These are phyloP conservation scores for Penicillium sp. DNA, from an alignment of 2,329 filamentous ascomycete species.

Conservation along the genomic window DNA sequence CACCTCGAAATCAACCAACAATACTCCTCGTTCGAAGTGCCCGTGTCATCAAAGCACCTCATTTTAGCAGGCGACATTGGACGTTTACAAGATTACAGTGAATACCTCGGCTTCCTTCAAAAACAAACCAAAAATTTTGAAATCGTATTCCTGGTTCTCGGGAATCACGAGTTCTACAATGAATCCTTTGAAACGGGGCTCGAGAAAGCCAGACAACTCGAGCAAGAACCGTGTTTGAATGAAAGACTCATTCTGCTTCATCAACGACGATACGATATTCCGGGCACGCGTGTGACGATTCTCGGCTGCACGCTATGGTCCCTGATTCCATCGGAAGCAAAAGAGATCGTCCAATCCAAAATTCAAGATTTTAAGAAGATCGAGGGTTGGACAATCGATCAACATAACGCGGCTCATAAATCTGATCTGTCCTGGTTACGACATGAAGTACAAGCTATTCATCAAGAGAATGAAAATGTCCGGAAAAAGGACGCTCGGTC, in stretches of 20 bases:
- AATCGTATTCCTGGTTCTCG: constrained; percentile 22
- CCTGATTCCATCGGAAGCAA: constrained; percentile 40
- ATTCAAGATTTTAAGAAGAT: constrained; percentile 50
- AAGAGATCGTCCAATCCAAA: constrained; percentile 39
- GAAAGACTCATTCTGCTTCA: constrained; percentile 27
- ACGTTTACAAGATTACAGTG: constrained; percentile 22
- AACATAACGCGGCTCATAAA: constrained; percentile 42
- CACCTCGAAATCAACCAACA: constrained; percentile 29
- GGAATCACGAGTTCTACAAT: constrained; percentile 31
- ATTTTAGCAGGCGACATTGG: constrained; percentile 26
- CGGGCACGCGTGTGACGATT: constrained; percentile 42
- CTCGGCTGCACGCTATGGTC: constrained; percentile 58
- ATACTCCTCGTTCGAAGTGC: constrained; percentile 23
- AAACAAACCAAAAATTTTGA: constrained; percentile 19
- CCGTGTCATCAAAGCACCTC: constrained; percentile 17
- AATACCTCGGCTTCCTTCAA: constrained; percentile 24
- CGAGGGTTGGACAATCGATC: constrained; percentile 46
- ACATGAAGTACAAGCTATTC: constrained; percentile 29
- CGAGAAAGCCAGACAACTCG: constrained; percentile 23
- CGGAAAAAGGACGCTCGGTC: not conserved
- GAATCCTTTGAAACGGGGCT: constrained; percentile 19
- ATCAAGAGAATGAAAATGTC: constrained; percentile 6
- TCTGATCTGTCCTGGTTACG: constrained; percentile 51
- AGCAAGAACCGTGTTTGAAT: constrained; percentile 25
- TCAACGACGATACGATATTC: constrained; percentile 24